These are phyloP conservation scores for Suillus discolor DNA, from an alignment of 768 basidiomycete genomes.

Conservation along the genomic window DNA sequence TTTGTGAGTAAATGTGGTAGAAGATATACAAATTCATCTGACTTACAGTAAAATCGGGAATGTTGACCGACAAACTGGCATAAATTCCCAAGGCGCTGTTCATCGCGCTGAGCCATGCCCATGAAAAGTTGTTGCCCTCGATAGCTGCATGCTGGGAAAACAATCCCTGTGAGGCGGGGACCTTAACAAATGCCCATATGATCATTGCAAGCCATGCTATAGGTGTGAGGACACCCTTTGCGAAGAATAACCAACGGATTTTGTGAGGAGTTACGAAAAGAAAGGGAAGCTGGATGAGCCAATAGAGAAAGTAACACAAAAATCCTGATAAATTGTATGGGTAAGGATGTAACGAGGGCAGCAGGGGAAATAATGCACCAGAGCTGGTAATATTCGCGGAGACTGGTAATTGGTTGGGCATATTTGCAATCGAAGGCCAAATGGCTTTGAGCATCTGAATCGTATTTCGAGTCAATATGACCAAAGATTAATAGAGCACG, in stretches of 20 bases:
- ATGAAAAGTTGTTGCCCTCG: slow-evolving; percentile 57
- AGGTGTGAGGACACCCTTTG: slow-evolving; percentile 68
- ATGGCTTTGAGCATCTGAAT: slow-evolving; percentile 74
- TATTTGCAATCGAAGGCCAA: slow-evolving; percentile 69
- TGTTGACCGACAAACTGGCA: slow-evolving; percentile 74
- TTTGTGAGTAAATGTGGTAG: slow-evolving; percentile 5
- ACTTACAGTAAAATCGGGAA: slow-evolving; percentile 77
- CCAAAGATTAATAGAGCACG: background rate
- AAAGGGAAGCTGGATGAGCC: slow-evolving; percentile 76
- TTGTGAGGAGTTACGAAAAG: slow-evolving; percentile 77
- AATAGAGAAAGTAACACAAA: slow-evolving; percentile 76
- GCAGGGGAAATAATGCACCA: slow-evolving; percentile 36
- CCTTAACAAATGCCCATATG: slow-evolving; percentile 76
- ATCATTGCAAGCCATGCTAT: slow-evolving; percentile 69
- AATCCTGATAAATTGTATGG: slow-evolving; percentile 44
- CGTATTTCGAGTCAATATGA: background rate
- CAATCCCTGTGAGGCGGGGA: slow-evolving; percentile 62
- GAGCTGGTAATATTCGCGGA: slow-evolving; percentile 64
- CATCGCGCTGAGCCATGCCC: slow-evolving; percentile 78
- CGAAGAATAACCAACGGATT: slow-evolving; percentile 76
- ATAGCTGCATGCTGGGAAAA: slow-evolving; percentile 53
- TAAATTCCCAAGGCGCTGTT: slow-evolving; percentile 80
- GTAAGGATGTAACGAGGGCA: background rate
- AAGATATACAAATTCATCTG: background rate
- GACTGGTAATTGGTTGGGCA: slow-evolving; percentile 66